Conservation (phyloP, 2,329 filamentous ascomycete genomes). For the Paramyrothecium roridum region DNA sequence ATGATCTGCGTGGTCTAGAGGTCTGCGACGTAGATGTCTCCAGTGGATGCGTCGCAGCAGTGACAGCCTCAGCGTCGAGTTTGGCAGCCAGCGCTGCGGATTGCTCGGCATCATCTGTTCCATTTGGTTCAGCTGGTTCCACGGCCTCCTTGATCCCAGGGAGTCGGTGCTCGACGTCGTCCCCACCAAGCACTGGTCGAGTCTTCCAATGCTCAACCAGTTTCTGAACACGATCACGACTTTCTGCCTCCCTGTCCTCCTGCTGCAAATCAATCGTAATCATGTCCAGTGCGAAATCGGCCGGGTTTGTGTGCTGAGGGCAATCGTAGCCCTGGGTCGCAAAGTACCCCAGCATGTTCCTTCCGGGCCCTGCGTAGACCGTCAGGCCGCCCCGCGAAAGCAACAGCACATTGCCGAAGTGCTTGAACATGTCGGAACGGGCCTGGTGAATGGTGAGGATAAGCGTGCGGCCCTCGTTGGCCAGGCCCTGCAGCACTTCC, state of each 20-base stretch:
- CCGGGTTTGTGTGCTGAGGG: constrained; percentile 68
- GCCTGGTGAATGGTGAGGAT: constrained; percentile 79
- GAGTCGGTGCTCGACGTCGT: constrained; percentile 13
- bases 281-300: constrained; percentile 73
- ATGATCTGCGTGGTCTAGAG: constrained; percentile 32
- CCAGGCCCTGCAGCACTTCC: constrained; percentile 67
- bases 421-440: constrained; percentile 67
- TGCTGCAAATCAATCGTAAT: constrained; percentile 74
- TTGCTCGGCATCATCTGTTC: not conserved
- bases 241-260: constrained; percentile 58
- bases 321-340: constrained; percentile 58
- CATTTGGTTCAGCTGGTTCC: constrained; percentile 12
- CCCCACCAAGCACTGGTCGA: constrained; percentile 2
- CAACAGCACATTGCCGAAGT: constrained; percentile 70
- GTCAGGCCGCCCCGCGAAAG: constrained; percentile 67
- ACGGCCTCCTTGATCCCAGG: constrained; percentile 24
- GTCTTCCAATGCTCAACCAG: constrained; percentile 58
- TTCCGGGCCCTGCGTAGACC: constrained; percentile 63
- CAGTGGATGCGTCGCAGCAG: constrained; percentile 1
- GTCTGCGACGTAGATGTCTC: constrained; percentile 3
- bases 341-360: constrained; percentile 65
- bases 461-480: constrained; percentile 69
- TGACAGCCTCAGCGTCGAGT: not conserved
- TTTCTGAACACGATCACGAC: constrained; percentile 56
- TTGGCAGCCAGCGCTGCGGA: constrained; percentile 1